Base-by-base conservation (phyloP, 371 early-diverging fungal species). In the Globomyces sp. region DNA sequence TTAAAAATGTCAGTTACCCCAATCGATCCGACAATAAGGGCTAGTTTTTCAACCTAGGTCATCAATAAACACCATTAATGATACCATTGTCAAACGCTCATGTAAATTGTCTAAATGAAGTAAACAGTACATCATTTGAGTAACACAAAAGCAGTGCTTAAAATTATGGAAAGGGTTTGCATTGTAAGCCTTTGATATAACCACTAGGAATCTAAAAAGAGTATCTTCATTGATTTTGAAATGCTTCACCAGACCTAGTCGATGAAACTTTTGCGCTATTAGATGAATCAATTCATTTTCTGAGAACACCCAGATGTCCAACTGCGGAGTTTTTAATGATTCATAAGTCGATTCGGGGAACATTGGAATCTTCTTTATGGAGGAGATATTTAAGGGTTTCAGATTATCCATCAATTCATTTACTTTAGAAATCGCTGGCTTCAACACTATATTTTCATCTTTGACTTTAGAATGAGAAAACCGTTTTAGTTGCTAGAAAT, bases 101-200 rank as follows among this genome's bases (percentile, higher is more conserved):
- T 69, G 66, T 4, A 74, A 65, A 3, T 71, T 69, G 2, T 72
- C 73, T 0, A 74, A 74, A 64, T 77, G 60, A 10, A 79, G 11
- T 43, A 79, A 68, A 5, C 67, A 75, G 49, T 77, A 79, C 67
- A 76, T 81, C 82, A 82, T 82, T 66, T 80, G 81, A 5, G 81
- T 72, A 5, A 80, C 81, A 65, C 81, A 80, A 57, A 80, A 80
- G 62, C 77, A 76, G 60, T 80, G 81, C 46, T 65, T 58, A 66
- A 80, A 80, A 62, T 80, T 80, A 60, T 80, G 81, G 58, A 80
- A 80, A 11, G 79, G 79, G 61, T 80, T 80, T 36, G 60, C 58
- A 65, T 82, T 82, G 71, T 82, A 82, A 1, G 68, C 68, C 13
- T 64, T 69, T 66, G 68, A 55, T 43, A 79, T 63, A n/a, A 63